Conservation (phyloP, 306 rosid genomes). For the Vigna reflexopilosa region DNA sequence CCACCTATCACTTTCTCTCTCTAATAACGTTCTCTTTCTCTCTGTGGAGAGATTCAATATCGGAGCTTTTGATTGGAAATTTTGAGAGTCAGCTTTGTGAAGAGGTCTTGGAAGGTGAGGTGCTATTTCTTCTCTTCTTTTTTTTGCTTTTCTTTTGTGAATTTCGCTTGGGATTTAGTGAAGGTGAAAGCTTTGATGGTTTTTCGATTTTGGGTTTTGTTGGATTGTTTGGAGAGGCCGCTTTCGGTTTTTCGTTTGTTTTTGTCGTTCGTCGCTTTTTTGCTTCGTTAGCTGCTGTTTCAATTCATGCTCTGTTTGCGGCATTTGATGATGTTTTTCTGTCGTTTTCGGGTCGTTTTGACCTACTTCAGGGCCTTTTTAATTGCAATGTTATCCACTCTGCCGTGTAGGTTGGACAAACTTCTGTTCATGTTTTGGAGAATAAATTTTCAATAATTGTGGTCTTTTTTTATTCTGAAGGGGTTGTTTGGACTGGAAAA, state of each 20-base stretch:
- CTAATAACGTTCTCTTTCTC: constrained; percentile 32
- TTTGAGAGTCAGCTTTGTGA: constrained; percentile 6
- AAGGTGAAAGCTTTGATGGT: constrained; percentile 41
- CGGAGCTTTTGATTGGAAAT: not conserved
- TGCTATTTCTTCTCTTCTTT: not conserved
- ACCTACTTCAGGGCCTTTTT: constrained; percentile 37
- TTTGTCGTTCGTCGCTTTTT: constrained; percentile 24
- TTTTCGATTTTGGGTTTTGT: constrained; percentile 45
- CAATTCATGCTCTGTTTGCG: constrained; percentile 16
- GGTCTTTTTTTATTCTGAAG: constrained; percentile 6
- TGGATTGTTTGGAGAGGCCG: constrained; percentile 45
- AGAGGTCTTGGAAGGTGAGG: constrained; percentile 37
- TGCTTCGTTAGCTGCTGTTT: constrained; percentile 40
- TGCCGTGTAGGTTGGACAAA: constrained; percentile 33
- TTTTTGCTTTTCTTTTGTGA: not conserved
- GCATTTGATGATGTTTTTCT: constrained; percentile 36
- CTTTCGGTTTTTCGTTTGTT: constrained; percentile 36
- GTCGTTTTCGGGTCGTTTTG: constrained; percentile 50
- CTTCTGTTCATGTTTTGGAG: not conserved
- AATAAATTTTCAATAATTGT: constrained; percentile 1
- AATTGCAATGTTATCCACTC: constrained; percentile 39
- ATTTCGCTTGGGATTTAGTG: constrained; percentile 44
- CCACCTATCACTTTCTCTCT: constrained; percentile 52
- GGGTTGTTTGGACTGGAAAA: not conserved
- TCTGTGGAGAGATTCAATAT: constrained; percentile 17